These are phyloP conservation scores for Symbiodinium pilosum DNA, from an alignment of 73 alveolate genomes.

Conservation along the genomic window DNA sequence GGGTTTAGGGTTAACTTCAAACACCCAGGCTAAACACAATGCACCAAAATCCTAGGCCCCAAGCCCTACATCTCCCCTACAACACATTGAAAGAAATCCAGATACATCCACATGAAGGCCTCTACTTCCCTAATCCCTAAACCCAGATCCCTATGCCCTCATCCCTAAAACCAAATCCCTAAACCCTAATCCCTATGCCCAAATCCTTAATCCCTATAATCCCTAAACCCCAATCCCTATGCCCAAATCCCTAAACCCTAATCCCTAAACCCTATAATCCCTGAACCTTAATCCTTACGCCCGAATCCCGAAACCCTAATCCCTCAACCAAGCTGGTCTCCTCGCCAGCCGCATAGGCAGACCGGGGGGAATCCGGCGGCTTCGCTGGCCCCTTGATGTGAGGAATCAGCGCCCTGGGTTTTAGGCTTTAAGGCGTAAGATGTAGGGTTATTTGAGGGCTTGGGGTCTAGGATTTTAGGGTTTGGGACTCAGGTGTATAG, in stretches of 20 bases:
- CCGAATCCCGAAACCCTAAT: background rate
- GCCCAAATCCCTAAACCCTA: background rate
- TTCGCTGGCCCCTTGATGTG: background rate
- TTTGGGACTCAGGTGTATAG: background rate
- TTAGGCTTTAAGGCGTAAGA: background rate
- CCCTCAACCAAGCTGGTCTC: background rate
- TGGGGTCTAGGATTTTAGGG: background rate
- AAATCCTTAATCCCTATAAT: background rate
- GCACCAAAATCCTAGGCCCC: background rate
- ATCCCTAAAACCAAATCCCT: background rate
- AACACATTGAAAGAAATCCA: background rate
- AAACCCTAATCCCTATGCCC: background rate
- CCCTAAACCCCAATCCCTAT: background rate
- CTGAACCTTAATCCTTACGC: background rate
- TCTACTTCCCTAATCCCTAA: background rate
- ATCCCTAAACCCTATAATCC: background rate
- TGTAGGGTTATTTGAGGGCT: background rate
- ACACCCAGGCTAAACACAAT: no score
- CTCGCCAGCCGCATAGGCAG: background rate
- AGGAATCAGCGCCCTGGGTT: background rate
- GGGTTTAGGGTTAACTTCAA: no score
- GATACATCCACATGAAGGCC: background rate
- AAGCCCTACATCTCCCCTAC: background rate
- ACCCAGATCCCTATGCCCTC: background rate
- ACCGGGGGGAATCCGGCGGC: constrained; percentile 3